Evolutionary conservation across 208 protist species (phyloP).

Genomic region (Leptomonas pyrrhocoris): DNA sequence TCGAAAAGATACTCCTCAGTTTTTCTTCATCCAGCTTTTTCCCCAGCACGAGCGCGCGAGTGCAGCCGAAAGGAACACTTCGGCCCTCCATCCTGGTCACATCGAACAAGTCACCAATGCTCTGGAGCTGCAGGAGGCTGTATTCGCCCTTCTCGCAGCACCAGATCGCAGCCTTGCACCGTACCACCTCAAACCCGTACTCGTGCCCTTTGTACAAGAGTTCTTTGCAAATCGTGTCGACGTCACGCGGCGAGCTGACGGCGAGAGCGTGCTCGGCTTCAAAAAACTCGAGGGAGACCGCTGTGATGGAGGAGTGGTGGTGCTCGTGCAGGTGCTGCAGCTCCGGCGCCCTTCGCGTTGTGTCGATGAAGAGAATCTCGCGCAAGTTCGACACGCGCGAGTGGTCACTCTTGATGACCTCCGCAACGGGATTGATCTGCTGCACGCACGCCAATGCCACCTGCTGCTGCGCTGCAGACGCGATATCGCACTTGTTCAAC

Average conservation of each 20-base stretch:
- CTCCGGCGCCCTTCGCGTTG: conserved; percentile 48
- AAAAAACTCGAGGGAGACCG: conserved; percentile 75
- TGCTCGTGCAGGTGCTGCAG: conserved; percentile 70
- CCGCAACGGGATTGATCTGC: conserved; percentile 72
- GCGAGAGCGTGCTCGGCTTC: conserved; percentile 44
- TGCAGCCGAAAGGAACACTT: conserved; percentile 71
- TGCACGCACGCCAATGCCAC: conserved; percentile 45
- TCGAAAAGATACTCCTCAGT: conserved; percentile 63
- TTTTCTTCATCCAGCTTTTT: conserved; percentile 63
- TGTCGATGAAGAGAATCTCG: conserved; percentile 83
- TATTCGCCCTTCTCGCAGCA: conserved; percentile 42
- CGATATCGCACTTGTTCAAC: conserved; percentile 95
- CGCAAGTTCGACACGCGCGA: conserved; percentile 66
- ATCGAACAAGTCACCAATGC: conserved; percentile 87
- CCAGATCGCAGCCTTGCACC: conserved; percentile 92
- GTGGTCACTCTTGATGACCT: conserved; percentile 56
- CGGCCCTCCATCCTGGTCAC: conserved; percentile 78
- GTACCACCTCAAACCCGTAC: conserved; percentile 79
- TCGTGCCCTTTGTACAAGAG: conserved; percentile 76
- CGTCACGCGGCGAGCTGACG: conserved; percentile 44
- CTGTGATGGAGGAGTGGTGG: conserved; percentile 61
- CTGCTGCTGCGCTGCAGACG: conserved; percentile 54
- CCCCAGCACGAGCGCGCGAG: conserved; percentile 74
- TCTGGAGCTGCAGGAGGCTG: conserved; percentile 81
- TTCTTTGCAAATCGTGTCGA: conserved; percentile 77